Percentiles rank a stretch among this genome's conserved stretches.
Conservation (phyloP, 2,329 filamentous ascomycete species). For the Diaporthe velutina region DNA sequence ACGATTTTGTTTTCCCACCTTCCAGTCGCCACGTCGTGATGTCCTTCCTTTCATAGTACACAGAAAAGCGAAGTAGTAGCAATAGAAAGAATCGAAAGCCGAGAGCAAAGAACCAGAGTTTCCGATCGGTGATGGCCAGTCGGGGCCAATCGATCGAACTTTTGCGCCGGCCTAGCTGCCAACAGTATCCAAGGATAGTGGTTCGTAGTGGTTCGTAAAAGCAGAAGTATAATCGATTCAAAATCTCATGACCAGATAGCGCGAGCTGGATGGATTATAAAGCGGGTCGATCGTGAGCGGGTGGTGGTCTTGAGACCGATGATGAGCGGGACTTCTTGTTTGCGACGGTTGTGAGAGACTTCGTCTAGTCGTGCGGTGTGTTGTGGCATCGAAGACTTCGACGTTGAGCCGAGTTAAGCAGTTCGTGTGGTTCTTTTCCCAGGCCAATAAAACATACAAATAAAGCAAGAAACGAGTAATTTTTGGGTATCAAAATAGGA, state of each 20-base stretch:
- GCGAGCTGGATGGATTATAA: constrained; percentile 20
- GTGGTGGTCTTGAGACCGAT: neutral
- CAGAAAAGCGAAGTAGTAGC: neutral
- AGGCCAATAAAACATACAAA: neutral
- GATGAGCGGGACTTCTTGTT: neutral
- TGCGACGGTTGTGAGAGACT: neutral
- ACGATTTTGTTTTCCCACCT: neutral
- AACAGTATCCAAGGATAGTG: neutral
- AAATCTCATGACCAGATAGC: neutral
- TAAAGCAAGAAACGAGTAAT: constrained; percentile 28
- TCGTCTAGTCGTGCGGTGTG: constrained; percentile 16
- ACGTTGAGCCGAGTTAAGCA: neutral
- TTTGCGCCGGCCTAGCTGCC: neutral
- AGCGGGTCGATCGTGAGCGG: neutral
- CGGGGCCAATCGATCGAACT: too few relatives aligned
- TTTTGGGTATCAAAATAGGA: constrained; percentile 38
- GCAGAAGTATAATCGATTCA: neutral
- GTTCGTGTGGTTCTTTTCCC: constrained; percentile 25
- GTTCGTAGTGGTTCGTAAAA: neutral
- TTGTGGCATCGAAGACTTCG: neutral
- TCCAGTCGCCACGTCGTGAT: neutral
- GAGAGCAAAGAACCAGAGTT: neutral
- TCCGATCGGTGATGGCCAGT: neutral
- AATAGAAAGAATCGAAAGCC: neutral
- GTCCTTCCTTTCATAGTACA: constrained; percentile 12